These are phyloP conservation scores for Euphorbia celastroides DNA, from an alignment of 441 rosid genomes.

Conservation along the genomic window DNA sequence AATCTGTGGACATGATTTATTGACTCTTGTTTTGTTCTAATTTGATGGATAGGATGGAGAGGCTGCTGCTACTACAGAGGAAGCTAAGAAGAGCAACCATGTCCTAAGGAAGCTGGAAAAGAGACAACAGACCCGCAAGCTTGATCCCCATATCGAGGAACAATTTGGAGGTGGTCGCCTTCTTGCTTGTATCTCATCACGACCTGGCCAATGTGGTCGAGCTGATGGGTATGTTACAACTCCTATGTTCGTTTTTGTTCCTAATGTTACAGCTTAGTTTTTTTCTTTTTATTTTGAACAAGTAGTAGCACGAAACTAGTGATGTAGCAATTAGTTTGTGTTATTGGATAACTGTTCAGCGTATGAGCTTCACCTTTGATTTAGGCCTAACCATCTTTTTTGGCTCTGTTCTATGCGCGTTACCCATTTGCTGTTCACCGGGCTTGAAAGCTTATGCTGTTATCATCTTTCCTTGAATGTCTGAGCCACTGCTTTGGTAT, in stretches of 20 bases:
- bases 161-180: conserved; percentile 52
- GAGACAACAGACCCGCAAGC: conserved; percentile 42
- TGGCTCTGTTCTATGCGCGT: no score
- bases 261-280: no score
- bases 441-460: conserved; percentile 78
- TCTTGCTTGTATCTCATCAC: conserved; percentile 50
- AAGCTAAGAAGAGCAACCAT: conserved; percentile 49
- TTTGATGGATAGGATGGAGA: conserved; percentile 40
- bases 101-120: conserved; percentile 45
- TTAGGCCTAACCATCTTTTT: no score
- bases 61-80: conserved; percentile 31
- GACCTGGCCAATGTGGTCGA: conserved; percentile 64
- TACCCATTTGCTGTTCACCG: conserved; percentile 31
- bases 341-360: neutral
- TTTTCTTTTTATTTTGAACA: neutral
- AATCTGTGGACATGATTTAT: neutral
- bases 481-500: conserved; percentile 30
- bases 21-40: neutral
- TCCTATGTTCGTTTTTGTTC: neutral
- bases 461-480: conserved; percentile 73
- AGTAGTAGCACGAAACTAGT: neutral
- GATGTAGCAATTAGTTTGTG: neutral
- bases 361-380: neutral
- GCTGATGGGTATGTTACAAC: conserved; percentile 46
- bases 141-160: conserved; percentile 53